Evolutionary conservation across 2,329 filamentous ascomycete species (phyloP), one percentile per base, ranked within the genome.

Genomic region (Chrysosporium queenslandicum): DNA sequence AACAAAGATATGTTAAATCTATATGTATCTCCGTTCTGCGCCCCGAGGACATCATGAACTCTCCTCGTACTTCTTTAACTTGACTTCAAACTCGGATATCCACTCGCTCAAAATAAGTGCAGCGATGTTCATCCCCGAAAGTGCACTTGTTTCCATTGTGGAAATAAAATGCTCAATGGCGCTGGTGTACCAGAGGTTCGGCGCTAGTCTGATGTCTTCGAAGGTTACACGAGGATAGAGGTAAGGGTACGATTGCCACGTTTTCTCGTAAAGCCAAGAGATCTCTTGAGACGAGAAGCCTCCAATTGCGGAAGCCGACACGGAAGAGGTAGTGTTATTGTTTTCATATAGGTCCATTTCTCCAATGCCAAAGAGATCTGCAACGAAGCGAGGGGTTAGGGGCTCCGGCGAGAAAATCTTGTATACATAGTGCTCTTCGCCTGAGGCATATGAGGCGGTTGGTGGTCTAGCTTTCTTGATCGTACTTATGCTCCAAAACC

Each of bases 81-180:
- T 58, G 14, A 54, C 43, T 27, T 55, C 48, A 47, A 57, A 55
- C 50, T 58, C 47, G 14, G 53, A 48, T 12, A 53, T 55, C 52
- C 58, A 57, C 34, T 58, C 74, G 49, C 78, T 77, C 63, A 67
- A 63, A 46, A 80, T 80, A 57, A 80, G 76, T 52, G 74, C 73
- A 14, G 73, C 74, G 51, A 78, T 73, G 55, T 83, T 82, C 64
- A 68, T 74, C 4, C 92, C 92, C 81, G 92, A 92, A 59, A 97
- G 69, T 1, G 87, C 86, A 66, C 83, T 95, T 5, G 92, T 96
- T 74, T 98, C 92, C 92, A 98, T 97, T 0, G 89, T 95, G 8
- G 86, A 92, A 59, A 97, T 94, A 66, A 98, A 96, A 59, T 85
- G 85, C 70, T 97, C 91, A 40, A 97, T 94, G 0, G 77, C 78